Percentiles rank a stretch among this genome's conserved stretches.
phyloP scores from a whole-genome alignment of 2,329 filamentous ascomycete genomes.

The Alternaria arbusti region DNA sequence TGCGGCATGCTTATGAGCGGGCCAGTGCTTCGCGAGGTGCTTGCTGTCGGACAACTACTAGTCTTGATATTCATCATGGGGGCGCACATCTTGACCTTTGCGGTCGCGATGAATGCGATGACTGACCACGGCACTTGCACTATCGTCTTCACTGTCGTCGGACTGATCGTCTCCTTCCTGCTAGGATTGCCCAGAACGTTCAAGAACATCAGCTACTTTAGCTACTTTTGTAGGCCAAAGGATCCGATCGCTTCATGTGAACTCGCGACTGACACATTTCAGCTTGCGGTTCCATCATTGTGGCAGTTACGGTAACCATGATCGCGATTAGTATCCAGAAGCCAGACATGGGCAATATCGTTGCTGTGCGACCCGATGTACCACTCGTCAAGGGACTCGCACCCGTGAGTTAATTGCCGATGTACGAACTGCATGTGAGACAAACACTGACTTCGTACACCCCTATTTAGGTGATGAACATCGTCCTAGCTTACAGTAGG shows the following conservation, averaged over 20 bases:
- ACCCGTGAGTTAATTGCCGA: no score
- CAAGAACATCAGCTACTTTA: slow-evolving; percentile 67
- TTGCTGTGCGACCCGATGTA: slow-evolving; percentile 28
- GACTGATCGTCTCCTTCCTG: slow-evolving; percentile 63
- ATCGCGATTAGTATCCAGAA: slow-evolving; percentile 65
- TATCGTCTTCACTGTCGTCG: slow-evolving; percentile 68
- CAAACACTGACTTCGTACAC: not conserved
- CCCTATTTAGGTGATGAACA: no score
- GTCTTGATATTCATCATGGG: slow-evolving; percentile 73
- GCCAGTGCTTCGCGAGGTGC: slow-evolving; percentile 65
- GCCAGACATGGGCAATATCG: slow-evolving; percentile 45
- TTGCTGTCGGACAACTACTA: slow-evolving; percentile 66
- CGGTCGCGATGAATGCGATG: slow-evolving; percentile 71
- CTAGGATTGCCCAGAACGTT: slow-evolving; percentile 68
- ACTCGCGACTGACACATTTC: slow-evolving; percentile 18
- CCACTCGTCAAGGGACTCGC: slow-evolving; percentile 34
- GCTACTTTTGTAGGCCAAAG: slow-evolving; percentile 59
- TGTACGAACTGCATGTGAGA: no score
- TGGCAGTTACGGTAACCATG: slow-evolving; percentile 71
- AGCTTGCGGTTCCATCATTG: slow-evolving; percentile 68
- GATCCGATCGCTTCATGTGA: not conserved
- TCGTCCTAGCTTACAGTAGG: slow-evolving; percentile 71
- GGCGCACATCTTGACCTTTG: slow-evolving; percentile 74
- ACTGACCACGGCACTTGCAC: slow-evolving; percentile 68
- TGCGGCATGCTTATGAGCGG: slow-evolving; percentile 69